phyloP scores from a whole-genome alignment of 2,329 filamentous ascomycete genomes.

The Aspergillaceae sp. region DNA sequence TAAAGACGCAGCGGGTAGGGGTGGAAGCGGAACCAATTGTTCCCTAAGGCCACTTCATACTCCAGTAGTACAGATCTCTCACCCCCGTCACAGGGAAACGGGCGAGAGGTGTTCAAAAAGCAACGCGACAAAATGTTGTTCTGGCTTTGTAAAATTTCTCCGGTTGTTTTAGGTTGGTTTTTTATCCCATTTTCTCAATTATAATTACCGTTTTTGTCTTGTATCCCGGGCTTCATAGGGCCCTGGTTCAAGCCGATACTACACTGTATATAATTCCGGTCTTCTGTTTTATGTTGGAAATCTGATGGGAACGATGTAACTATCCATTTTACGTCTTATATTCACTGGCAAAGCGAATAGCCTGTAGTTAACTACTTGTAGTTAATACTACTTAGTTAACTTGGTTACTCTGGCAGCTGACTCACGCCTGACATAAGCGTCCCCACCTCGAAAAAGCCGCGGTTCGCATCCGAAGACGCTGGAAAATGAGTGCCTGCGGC shows the following conservation, averaged over 20 bases:
- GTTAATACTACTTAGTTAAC: too few relatives aligned
- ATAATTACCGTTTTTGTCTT: not conserved
- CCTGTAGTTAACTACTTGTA: too few relatives aligned
- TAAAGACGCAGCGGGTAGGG: slow-evolving; percentile 20
- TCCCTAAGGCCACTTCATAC: not conserved
- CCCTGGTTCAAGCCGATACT: not conserved
- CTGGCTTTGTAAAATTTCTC: not conserved
- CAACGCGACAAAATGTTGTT: not conserved
- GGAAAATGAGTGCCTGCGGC: not conserved
- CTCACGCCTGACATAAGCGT: not conserved
- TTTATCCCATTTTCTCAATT: not conserved
- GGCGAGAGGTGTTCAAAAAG: not conserved
- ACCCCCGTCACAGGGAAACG: not conserved
- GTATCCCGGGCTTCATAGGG: not conserved
- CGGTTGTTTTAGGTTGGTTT: not conserved
- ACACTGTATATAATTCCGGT: slow-evolving; percentile 5
- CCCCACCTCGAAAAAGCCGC: slow-evolving; percentile 9
- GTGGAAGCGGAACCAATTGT: too few relatives aligned
- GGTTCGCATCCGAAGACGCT: slow-evolving; percentile 12
- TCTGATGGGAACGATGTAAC: too few relatives aligned
- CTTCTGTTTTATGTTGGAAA: not conserved
- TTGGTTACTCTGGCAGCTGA: not conserved
- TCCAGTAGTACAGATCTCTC: not conserved
- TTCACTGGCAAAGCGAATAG: too few relatives aligned
- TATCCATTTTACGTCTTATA: too few relatives aligned